Base-by-base conservation (phyloP, 345 rosid genomes). In the Aquilaria yunnanensis region DNA sequence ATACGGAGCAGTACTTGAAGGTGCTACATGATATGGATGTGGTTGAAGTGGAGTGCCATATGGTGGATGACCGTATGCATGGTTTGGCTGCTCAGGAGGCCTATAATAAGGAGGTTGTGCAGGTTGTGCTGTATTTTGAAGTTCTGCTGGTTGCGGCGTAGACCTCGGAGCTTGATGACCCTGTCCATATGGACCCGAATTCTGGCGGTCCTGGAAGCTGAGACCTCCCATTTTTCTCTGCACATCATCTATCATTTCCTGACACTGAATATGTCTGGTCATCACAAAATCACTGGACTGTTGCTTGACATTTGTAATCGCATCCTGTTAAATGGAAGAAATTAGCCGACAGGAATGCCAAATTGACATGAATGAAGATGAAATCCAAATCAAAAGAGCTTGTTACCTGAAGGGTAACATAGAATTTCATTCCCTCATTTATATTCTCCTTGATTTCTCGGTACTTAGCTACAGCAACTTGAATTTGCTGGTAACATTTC, bases 241-340 rank as follows among this genome's bases (percentile, higher is more conserved):
- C 56, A 90, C 97, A 73, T 88, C 99, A 64, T 88, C 97, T 9
- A 90, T 86, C 99, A 94, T 94, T 75, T 94, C 99, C 60, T 87
- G 87, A 71, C 99, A 88, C 69, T 94, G 99, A 66, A 90, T 94
- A 78, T 77, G 88, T 77, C 99, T 83, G 51, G 99, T 94, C 97
- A 94, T 88, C 68, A 82, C 91, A 79, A 86, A 94, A 77, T 94
- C 99, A 66, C 93, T 94, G 80, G 96, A 88, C 66, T 94, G 97
- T 81, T 88, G 99, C 85, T 94, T 90, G 67, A 94, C 70, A 64
- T 90, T 94, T 70, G 89, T 85, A 77, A 94, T 85, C 54, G 99
- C 99, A 43, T 94, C 99, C 99, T 94, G 82, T 76, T 61, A 41
- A 59, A 63, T 48, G 33, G 14, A 33, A 31, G 30, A 58, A 52